Percentiles rank a stretch among this genome's conserved stretches.
Conservation (phyloP, 768 basidiomycete species). For the Calvatia gigantea region DNA sequence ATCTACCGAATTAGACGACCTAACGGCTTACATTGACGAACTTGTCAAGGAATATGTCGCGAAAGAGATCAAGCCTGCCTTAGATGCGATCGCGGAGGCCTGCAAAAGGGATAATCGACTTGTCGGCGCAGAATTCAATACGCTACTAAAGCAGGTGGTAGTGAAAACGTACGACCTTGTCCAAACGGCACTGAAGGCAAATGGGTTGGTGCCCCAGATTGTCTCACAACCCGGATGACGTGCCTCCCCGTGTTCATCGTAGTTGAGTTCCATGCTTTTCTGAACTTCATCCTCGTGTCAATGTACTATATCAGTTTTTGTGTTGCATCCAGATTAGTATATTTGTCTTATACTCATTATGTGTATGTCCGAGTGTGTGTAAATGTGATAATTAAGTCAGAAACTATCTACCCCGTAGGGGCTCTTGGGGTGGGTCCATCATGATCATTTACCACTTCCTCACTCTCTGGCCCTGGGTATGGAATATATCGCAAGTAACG, state of each 20-base stretch:
- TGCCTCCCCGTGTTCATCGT: background rate
- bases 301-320: no score
- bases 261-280: background rate
- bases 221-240: background rate
- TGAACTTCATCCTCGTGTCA: background rate
- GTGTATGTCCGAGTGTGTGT: no score
- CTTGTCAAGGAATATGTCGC: slow-evolving; percentile 16
- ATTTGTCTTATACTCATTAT: background rate
- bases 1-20: slow-evolving; percentile 17
- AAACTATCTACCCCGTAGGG: background rate
- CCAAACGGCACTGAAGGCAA: slow-evolving; percentile 3
- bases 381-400: no score
- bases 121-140: slow-evolving; percentile 23
- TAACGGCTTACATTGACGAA: slow-evolving; percentile 4
- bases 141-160: slow-evolving; percentile 27
- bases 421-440: slow-evolving; percentile 19
- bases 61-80: slow-evolving; percentile 21
- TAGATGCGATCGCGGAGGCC: slow-evolving; percentile 20
- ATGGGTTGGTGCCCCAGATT: background rate
- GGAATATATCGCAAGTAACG: slow-evolving; percentile 71
- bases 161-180: slow-evolving; percentile 27
- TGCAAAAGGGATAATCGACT: slow-evolving; percentile 20
- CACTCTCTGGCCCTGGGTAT: slow-evolving; percentile 43
- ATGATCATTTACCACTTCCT: slow-evolving; percentile 37
- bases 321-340: no score